phyloP scores from a whole-genome alignment of 208 protist genomes.

The Strigomonas culicis region DNA sequence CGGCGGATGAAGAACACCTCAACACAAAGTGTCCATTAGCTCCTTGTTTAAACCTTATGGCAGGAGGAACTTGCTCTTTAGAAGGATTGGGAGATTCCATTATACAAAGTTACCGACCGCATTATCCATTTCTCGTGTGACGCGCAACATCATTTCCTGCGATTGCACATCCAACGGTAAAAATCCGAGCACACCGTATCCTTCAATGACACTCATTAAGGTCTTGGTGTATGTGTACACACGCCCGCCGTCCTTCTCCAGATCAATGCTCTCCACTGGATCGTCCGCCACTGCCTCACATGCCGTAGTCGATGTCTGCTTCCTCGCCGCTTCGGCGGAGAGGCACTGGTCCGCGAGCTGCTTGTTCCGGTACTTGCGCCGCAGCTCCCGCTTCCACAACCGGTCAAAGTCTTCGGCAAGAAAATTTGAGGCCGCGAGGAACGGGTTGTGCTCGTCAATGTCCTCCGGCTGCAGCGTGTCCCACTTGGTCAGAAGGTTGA shows the following conservation, averaged over 20 bases:
- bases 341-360: conserved; percentile 39
- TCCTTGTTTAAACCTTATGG: too few relatives aligned
- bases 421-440: conserved; percentile 47
- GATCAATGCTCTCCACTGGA: conserved; percentile 20
- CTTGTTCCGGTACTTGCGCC: conserved; percentile 35
- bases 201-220: conserved; percentile 92
- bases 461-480: conserved; percentile 77
- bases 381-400: conserved; percentile 67
- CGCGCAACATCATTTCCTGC: conserved; percentile 80
- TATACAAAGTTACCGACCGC: conserved; percentile 75
- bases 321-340: conserved; percentile 14
- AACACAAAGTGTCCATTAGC: too few relatives aligned
- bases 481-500: conserved; percentile 98
- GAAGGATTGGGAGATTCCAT: not conserved
- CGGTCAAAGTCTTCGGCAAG: conserved; percentile 81
- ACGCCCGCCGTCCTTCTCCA: conserved; percentile 57
- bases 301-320: conserved; percentile 8
- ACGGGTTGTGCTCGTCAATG: conserved; percentile 66
- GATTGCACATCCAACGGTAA: conserved; percentile 83
- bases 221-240: conserved; percentile 75
- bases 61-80: too few relatives aligned
- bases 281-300: too few relatives aligned
- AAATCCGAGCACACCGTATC: conserved; percentile 94
- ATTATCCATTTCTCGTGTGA: conserved; percentile 84
- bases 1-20: not conserved